Evolutionary conservation across 179 eudicot genomes (phyloP), one percentile per base, ranked within the genome.

Genomic region (Spinacia oleracea): DNA sequence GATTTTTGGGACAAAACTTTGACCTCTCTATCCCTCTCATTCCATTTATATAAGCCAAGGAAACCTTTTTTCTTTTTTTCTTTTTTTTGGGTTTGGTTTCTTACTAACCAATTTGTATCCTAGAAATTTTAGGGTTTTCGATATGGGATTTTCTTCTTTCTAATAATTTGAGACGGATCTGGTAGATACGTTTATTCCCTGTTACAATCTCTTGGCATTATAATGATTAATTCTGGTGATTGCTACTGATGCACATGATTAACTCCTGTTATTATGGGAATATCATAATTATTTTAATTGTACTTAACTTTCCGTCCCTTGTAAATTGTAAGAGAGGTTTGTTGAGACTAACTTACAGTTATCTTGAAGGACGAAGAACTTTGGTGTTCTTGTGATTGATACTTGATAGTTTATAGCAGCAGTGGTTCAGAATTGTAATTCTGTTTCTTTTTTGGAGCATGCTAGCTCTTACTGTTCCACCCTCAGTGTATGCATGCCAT

Each of bases 341-440:
- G 70, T 63, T 45, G 42, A 65, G 64, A 72, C n/a, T 21, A 32
- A 32, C n/a, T 63, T 50, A 65, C 20, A 21, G 15, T 68, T 34
- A 4, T 55, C 48, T 48, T 38, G n/a, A 55, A 0, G 62, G 43
- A 43, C 16, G 6, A 66, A 10, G 29, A 78, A 48, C 35, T 40
- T 68, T 69, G 40, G 53, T 51, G 15, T 40, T 70, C 53, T 78
- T 70, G 67, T 42, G 76, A 12, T n/a, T 70, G 38, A 16, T 45
- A 15, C 31, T 45, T 5, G 20, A 11, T 70, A 34, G 69, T 40
- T 64, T 64, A 64, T 32, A 31, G 29, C 69, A 64, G 42, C 40
- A 64, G 3, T 34, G 45, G 20, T 20, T 66, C 23, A 34, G 35
- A 18, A 15, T 35, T 9, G 3, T 14, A 5, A 60, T 59, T 23